Conservation (phyloP, 2,329 filamentous ascomycete species). For the Fusarium graminum region DNA sequence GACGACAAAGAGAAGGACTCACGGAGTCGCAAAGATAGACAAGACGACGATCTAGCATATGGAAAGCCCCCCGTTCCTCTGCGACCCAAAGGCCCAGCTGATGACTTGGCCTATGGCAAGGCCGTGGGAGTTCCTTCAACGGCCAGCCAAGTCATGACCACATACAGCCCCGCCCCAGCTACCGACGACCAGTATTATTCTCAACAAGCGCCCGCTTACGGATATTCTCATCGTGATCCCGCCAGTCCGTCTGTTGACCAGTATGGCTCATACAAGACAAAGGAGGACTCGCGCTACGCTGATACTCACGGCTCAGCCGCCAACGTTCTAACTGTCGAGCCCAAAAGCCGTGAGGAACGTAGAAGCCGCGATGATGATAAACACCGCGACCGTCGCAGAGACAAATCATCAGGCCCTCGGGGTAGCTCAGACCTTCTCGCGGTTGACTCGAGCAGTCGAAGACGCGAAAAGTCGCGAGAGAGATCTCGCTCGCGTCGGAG, state of each 20-base stretch:
- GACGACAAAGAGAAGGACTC: constrained; percentile 54
- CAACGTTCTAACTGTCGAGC: constrained; percentile 60
- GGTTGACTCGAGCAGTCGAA: constrained; percentile 42
- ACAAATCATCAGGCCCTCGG: constrained; percentile 42
- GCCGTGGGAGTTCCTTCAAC: constrained; percentile 35
- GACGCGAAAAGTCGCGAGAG: constrained; percentile 47
- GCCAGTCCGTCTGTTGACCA: constrained; percentile 39
- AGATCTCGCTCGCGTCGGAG: constrained; percentile 40
- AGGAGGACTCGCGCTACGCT: constrained; percentile 45
- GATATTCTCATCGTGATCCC: constrained; percentile 30
- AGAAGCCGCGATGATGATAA: constrained; percentile 53
- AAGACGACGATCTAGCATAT: constrained; percentile 65
- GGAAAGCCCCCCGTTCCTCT: constrained; percentile 54
- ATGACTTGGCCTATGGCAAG: constrained; percentile 48
- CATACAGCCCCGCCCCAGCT: constrained; percentile 45
- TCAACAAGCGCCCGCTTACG: constrained; percentile 34
- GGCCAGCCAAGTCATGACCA: constrained; percentile 43
- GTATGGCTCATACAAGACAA: constrained; percentile 37
- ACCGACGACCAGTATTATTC: constrained; percentile 28
- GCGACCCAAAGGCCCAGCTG: constrained; percentile 42
- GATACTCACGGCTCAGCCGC: constrained; percentile 56
- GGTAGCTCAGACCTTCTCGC: constrained; percentile 44
- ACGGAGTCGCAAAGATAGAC: constrained; percentile 50
- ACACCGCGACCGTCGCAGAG: constrained; percentile 52
- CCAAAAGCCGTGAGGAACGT: constrained; percentile 55